Conservation (phyloP, 148 eudicot genomes). For the Heliamphora exappendiculata region DNA sequence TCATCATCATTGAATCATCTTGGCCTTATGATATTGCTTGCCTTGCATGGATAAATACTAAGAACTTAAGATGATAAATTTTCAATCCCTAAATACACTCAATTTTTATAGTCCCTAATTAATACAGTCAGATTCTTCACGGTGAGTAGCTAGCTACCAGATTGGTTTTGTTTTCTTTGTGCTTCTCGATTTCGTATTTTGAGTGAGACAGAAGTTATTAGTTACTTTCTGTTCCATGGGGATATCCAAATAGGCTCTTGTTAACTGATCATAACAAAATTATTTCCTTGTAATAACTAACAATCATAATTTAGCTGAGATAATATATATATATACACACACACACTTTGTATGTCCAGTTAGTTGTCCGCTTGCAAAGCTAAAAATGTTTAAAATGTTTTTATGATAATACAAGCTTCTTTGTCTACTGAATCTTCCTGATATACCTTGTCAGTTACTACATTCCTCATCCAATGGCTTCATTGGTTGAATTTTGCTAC, state of each 20-base stretch:
- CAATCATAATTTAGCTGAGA: background rate
- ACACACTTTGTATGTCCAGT: background rate
- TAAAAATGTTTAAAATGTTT: too few relatives aligned
- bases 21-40: background rate
- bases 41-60: background rate
- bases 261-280: background rate
- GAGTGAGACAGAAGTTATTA: background rate
- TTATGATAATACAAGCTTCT: too few relatives aligned
- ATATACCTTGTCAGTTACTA: too few relatives aligned
- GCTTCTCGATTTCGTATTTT: background rate
- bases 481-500: slow-evolving; percentile 3
- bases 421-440: too few relatives aligned
- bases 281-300: background rate
- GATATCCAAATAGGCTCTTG: background rate
- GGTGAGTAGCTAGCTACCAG: too few relatives aligned
- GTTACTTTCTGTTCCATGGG: background rate
- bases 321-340: too few relatives aligned
- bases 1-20: background rate
- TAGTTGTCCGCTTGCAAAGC: background rate
- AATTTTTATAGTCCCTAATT: too few relatives aligned
- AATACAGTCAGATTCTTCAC: too few relatives aligned
- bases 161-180: background rate
- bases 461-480: background rate
- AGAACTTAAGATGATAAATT: background rate
- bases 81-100: background rate